phyloP scores from a whole-genome alignment of 257 asterid species.

The Verbena officinalis region DNA sequence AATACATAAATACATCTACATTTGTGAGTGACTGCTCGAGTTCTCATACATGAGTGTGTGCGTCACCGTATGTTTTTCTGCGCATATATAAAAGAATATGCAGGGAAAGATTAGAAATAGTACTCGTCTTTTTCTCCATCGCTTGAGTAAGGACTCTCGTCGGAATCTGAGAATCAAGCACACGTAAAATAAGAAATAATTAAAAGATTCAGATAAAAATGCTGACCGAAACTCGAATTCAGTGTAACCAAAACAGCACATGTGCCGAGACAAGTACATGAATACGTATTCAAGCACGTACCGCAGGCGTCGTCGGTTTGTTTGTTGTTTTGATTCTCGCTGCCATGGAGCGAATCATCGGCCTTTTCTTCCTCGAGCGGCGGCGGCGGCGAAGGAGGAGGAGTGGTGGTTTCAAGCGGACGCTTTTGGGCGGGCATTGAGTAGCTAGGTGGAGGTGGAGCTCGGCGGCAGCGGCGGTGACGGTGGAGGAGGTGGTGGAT shows the following conservation, averaged over 20 bases:
- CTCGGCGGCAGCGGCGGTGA: slow-evolving; percentile 39
- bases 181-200: slow-evolving; percentile 23
- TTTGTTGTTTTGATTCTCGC: slow-evolving; percentile 54
- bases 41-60: slow-evolving; percentile 26
- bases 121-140: slow-evolving; percentile 77
- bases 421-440: slow-evolving; percentile 92
- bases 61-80: slow-evolving; percentile 16
- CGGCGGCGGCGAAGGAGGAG: slow-evolving; percentile 54
- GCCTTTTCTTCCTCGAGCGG: slow-evolving; percentile 48
- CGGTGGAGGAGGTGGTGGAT: slow-evolving; percentile 48
- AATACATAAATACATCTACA: slow-evolving; percentile 29
- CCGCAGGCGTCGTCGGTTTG: slow-evolving; percentile 48
- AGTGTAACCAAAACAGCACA: slow-evolving; percentile 35
- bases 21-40: slow-evolving; percentile 30
- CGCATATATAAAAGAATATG: slow-evolving; percentile 11
- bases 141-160: slow-evolving; percentile 57
- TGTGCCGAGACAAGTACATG: slow-evolving; percentile 30
- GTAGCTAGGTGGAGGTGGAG: slow-evolving; percentile 36
- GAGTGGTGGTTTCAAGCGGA: slow-evolving; percentile 46
- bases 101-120: slow-evolving; percentile 26
- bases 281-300: slow-evolving; percentile 30
- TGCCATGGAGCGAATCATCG: slow-evolving; percentile 52
- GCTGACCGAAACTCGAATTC: slow-evolving; percentile 36
- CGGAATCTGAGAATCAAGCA: slow-evolving; percentile 71
- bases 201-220: slow-evolving; percentile 35